phyloP scores from a whole-genome alignment of 2,329 filamentous ascomycete species.

The Diaporthe caulivora region DNA sequence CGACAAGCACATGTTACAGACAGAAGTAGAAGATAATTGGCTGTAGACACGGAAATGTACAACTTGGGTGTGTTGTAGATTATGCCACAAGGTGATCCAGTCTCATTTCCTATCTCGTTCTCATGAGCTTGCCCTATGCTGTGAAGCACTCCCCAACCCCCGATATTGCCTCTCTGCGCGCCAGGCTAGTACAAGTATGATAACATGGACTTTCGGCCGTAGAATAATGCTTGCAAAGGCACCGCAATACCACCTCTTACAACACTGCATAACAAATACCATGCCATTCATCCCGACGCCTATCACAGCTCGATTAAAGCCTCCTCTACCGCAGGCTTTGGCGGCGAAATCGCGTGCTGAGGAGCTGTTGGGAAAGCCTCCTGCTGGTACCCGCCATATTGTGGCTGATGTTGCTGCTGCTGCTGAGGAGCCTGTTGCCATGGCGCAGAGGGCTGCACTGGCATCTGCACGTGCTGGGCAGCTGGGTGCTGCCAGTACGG shows the following conservation, averaged over 20 bases:
- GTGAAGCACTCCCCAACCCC: constrained; percentile 2
- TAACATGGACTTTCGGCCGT: background rate
- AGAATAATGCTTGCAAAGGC: background rate
- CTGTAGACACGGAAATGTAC: background rate
- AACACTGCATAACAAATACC: background rate
- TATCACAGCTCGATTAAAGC: constrained; percentile 80
- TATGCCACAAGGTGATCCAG: constrained; percentile 8
- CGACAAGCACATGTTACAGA: background rate
- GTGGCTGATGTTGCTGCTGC: constrained; percentile 41
- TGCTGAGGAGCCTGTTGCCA: constrained; percentile 48
- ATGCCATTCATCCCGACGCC: background rate
- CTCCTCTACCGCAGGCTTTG: constrained; percentile 75
- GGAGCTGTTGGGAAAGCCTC: constrained; percentile 76
- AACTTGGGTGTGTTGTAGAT: too few relatives aligned
- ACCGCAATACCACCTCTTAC: background rate
- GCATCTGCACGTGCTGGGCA: constrained; percentile 55
- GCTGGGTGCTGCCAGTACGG: constrained; percentile 63
- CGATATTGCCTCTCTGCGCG: background rate
- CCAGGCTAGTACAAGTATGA: background rate
- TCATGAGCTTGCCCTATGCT: background rate
- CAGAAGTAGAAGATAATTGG: background rate
- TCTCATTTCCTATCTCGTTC: constrained; percentile 28
- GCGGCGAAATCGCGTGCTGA: constrained; percentile 66
- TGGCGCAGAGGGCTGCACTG: constrained; percentile 55
- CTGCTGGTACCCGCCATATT: constrained; percentile 66